Base-by-base conservation (phyloP, 257 asterid genomes). In the Echium plantagineum region DNA sequence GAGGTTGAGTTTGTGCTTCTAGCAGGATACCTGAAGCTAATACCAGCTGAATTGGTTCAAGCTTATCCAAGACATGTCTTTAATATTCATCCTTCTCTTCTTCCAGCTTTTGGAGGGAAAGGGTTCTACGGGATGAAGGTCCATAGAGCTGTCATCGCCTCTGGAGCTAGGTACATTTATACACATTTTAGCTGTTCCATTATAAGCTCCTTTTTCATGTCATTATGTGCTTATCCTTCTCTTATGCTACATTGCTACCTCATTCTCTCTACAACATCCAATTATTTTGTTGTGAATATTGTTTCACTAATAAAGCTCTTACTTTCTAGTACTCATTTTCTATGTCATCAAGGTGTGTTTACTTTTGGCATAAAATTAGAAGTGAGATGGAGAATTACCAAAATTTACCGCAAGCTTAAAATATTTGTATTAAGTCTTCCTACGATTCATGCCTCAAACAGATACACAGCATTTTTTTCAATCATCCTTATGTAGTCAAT, bases 81-180 rank as follows among this genome's bases (percentile, higher is more conserved):
- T 58, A 90, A 90, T 58, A 85, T 90, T 59, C 97, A 87, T 74
- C 97, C 95, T 21, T 83, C 97, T 3, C 96, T 87, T 78, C 96
- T 87, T 80, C 96, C 97, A 20, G 90, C 96, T 30, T 90, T 90
- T 74, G 97, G 96, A 67, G 97, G 97, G 67, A 81, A 85, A 72
- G 95, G 96, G 9, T 90, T 73, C 70, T 90, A 84, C 60, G 97
- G 96, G 60, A 83, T 80, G 81, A 90, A 87, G 79, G 97, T 90
- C 63, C 97, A 90, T 67, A 71, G 71, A 77, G 96, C 95, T 9
- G 97, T 90, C 74, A 81, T 90, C 65, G 85, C 89, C 52, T 85
- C 97, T 32, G 97, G 97, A 52, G 97, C 97, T 30, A 89, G 97
- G 97, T 89, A 75, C 16, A 47, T 12, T 38, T 0, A 62, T 51